Evolutionary conservation across 768 basidiomycete species (phyloP), one percentile per base, ranked within the genome.

Genomic region (Amanita subjunquillea): DNA sequence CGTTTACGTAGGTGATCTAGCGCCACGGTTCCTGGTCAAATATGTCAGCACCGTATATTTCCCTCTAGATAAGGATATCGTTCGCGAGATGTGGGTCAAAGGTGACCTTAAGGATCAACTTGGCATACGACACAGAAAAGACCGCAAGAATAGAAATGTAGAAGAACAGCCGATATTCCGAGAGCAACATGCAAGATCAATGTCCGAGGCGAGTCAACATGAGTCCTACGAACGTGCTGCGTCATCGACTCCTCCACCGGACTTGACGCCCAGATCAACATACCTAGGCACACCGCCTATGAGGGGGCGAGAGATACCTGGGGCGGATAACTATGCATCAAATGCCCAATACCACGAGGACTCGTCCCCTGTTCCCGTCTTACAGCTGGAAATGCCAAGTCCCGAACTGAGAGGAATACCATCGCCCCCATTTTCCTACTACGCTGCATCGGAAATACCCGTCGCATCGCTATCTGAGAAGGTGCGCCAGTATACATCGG

Each of bases 51-150:
- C 82, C 1, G 76, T 83, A 0, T 96, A 93, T 60, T 68, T 65
- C 45, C 93, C 94, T 2, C 71, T 83, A 15, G 95, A 98, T 73
- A 86, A 82, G 63, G 89, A 96, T 59, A 83, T 97, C 52, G 74
- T 98, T 6, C 83, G 95, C 27, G 95, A 98, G 72, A 86, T 83
- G 79, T 91, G 88, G 89, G 87, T 91, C 3, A 61, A 65, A 54
- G 90, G 90, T 3, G 82, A 91, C 61, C 73, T 92, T 52, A 92
- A 92, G 63, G 88, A 91, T 56, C 79, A 74, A 38, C 72, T 92
- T 3, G 90, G 90, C 3, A 76, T 92, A 51, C 66, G 71, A 34
- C 86, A 83, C 59, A 77, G 82, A 37, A 81, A 79, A 47, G 66
- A 66, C 32, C 79, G 72, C 60, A 76, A 75, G 55, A 70, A 69